A percentile compares a stretch with the other conserved stretches of the same genome.
phyloP scores from a whole-genome alignment of 768 basidiomycete species.

The Kwoniella botswanensis region DNA sequence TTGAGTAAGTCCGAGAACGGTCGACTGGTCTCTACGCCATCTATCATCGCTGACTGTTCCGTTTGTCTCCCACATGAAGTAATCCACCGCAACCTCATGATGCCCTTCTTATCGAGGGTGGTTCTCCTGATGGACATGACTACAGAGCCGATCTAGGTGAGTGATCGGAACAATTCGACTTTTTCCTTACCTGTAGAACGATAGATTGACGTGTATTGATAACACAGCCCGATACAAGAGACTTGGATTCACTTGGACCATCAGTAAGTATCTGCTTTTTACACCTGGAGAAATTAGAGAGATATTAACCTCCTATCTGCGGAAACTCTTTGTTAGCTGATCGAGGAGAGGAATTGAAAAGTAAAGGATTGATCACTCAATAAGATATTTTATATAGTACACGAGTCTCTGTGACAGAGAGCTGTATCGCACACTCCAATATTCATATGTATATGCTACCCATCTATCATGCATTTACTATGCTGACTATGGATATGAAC shows the following conservation, averaged over 20 bases:
- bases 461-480: background rate
- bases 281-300: background rate
- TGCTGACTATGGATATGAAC: no score
- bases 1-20: background rate
- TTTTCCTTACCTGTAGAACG: background rate
- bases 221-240: slow-evolving; percentile 6
- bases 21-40: no score
- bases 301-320: background rate
- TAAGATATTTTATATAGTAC: background rate
- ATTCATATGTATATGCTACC: background rate
- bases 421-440: no score
- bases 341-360: slow-evolving; percentile 9
- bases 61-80: background rate
- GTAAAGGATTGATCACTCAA: slow-evolving; percentile 10
- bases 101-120: slow-evolving; percentile 8
- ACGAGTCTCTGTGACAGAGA: no score
- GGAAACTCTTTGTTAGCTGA: slow-evolving; percentile 1
- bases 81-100: slow-evolving; percentile 7
- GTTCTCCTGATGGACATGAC: slow-evolving; percentile 20
- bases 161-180: background rate
- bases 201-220: background rate
- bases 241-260: slow-evolving; percentile 19
- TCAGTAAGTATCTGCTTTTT: slow-evolving; percentile 4
- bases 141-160: slow-evolving; percentile 17
- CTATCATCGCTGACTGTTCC: background rate